These are phyloP conservation scores for Saccharomycopsis sp. DNA, from an alignment of 805 yeast species.

Conservation along the genomic window DNA sequence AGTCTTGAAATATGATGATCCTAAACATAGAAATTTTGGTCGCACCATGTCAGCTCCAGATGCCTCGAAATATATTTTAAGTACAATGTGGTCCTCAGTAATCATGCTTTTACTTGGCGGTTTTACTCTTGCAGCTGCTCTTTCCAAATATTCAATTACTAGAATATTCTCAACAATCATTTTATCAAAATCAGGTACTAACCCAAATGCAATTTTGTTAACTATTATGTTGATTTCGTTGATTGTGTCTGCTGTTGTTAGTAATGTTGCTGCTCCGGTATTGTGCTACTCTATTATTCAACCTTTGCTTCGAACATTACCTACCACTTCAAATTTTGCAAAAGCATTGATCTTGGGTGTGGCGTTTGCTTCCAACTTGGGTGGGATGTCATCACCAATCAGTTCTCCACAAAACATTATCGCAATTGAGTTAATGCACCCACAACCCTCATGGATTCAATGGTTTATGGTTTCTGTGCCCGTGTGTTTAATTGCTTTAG, in stretches of 20 bases:
- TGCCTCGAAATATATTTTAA: slow-evolving; percentile 67
- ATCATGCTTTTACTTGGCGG: slow-evolving; percentile 89
- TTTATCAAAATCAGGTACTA: slow-evolving; percentile 76
- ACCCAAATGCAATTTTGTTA: slow-evolving; percentile 69
- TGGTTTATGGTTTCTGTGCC: slow-evolving; percentile 92
- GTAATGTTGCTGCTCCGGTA: slow-evolving; percentile 97
- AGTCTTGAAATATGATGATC: slow-evolving; percentile 49
- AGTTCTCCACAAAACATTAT: slow-evolving; percentile 95
- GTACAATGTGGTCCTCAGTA: slow-evolving; percentile 93
- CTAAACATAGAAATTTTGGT: slow-evolving; percentile 23
- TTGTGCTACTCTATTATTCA: slow-evolving; percentile 86
- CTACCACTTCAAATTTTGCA: slow-evolving; percentile 70
- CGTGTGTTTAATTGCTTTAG: slow-evolving; percentile 53
- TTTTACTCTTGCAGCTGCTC: slow-evolving; percentile 89
- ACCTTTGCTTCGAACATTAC: slow-evolving; percentile 79
- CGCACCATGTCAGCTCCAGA: slow-evolving; percentile 50
- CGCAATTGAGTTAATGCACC: slow-evolving; percentile 76
- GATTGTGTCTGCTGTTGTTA: slow-evolving; percentile 89
- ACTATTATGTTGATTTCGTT: slow-evolving; percentile 84
- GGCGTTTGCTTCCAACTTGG: slow-evolving; percentile 88
- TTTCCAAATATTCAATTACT: slow-evolving; percentile 87
- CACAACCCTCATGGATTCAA: slow-evolving; percentile 74
- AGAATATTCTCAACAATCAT: slow-evolving; percentile 78
- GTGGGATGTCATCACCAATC: slow-evolving; percentile 97
- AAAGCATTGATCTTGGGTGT: slow-evolving; percentile 85